Conservation (phyloP, 2,329 filamentous ascomycete species). For the Fusarium acutatum region DNA sequence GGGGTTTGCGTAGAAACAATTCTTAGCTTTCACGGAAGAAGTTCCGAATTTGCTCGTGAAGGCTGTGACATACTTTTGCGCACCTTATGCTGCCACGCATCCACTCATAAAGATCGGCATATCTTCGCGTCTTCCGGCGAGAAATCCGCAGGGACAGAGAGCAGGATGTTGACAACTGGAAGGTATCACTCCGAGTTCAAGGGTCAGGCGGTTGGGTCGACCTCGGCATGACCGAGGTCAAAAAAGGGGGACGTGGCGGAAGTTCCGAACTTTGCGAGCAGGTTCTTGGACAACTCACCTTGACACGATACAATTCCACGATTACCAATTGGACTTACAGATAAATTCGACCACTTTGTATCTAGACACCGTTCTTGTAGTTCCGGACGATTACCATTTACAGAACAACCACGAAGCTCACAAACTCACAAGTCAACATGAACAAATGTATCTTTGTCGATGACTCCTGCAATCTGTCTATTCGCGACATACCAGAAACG, state of each 20-base stretch:
- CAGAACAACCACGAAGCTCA: not conserved
- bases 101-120: not conserved
- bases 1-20: no score
- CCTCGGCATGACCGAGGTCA: not conserved
- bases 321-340: no score
- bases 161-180: fast-evolving
- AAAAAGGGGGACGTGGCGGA: not conserved
- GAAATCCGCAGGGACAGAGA: fast-evolving
- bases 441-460: not conserved
- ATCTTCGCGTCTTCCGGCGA: no score
- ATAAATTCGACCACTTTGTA: not conserved
- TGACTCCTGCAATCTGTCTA: not conserved
- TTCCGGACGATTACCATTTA: fast-evolving
- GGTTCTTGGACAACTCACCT: no score
- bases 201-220: not conserved
- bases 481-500: not conserved
- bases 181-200: fast-evolving
- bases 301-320: fast-evolving
- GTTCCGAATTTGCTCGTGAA: not conserved
- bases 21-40: not conserved
- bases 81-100: not conserved
- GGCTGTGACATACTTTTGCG: not conserved
- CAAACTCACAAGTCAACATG: not conserved
- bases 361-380: fast-evolving
- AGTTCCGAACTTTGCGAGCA: not conserved